Percentiles rank a stretch among this genome's conserved stretches.
These are phyloP conservation scores for Plasmodium cynomolgi DNA, from an alignment of 169 alveolate species.

Conservation along the genomic window DNA sequence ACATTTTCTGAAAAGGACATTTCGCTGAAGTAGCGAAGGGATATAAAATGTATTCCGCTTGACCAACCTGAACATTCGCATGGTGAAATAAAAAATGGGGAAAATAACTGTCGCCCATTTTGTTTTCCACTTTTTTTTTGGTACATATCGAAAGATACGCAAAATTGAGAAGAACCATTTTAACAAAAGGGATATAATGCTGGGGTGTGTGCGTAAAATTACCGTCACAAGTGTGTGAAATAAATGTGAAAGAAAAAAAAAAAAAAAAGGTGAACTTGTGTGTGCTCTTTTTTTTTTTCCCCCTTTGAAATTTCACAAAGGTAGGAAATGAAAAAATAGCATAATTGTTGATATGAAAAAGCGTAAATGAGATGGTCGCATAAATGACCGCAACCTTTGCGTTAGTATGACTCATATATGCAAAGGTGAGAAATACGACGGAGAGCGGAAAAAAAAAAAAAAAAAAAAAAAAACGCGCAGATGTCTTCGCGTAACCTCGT, in stretches of 20 bases:
- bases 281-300: background rate
- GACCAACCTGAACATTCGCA: background rate
- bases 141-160: background rate
- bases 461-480: background rate
- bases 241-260: background rate
- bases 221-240: background rate
- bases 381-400: background rate
- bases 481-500: background rate
- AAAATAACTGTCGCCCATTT: background rate
- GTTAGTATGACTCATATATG: background rate
- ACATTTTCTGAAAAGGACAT: background rate
- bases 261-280: background rate
- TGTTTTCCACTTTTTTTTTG: background rate
- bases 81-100: background rate
- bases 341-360: background rate
- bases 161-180: background rate
- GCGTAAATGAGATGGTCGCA: background rate
- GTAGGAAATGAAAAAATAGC: background rate
- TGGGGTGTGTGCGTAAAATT: background rate
- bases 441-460: background rate
- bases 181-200: background rate
- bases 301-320: background rate
- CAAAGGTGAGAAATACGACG: background rate
- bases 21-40: background rate
- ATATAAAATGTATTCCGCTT: background rate